phyloP scores from a whole-genome alignment of 306 rosid genomes.

The Myrica gale region DNA sequence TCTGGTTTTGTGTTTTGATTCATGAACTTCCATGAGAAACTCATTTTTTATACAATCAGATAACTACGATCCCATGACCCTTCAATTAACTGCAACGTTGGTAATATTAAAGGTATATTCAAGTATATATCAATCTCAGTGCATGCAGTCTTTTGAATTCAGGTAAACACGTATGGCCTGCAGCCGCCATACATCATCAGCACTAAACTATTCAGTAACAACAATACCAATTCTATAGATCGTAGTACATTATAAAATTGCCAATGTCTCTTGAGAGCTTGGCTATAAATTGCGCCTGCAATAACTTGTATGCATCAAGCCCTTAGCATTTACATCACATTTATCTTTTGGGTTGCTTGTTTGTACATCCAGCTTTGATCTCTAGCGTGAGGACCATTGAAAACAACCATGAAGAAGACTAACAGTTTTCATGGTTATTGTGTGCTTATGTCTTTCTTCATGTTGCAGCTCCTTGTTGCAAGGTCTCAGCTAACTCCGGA shows the following conservation, averaged over 20 bases:
- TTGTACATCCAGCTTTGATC: background rate
- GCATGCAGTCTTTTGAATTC: background rate
- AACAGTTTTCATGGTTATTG: slow-evolving; percentile 16
- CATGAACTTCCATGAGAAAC: slow-evolving; percentile 8
- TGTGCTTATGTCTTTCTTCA: slow-evolving; percentile 32
- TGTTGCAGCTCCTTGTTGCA: slow-evolving; percentile 37
- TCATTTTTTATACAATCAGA: slow-evolving; percentile 3
- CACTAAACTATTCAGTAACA: background rate
- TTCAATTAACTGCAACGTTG: background rate
- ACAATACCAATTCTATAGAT: background rate
- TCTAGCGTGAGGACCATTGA: background rate
- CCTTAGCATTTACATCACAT: background rate
- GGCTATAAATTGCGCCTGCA: background rate
- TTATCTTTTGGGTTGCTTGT: background rate
- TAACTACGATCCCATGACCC: slow-evolving; percentile 22
- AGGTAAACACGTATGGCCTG: background rate
- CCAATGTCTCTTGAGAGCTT: background rate
- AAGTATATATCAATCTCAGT: background rate
- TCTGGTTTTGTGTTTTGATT: background rate
- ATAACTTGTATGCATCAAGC: background rate
- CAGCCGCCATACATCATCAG: slow-evolving; percentile 2
- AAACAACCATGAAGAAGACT: slow-evolving; percentile 33
- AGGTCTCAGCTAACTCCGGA: slow-evolving; percentile 58
- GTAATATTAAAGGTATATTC: background rate
- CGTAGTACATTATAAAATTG: background rate